These are phyloP conservation scores for Entonaema liquescens DNA, from an alignment of 495 filamentous ascomycete species.

Conservation along the genomic window DNA sequence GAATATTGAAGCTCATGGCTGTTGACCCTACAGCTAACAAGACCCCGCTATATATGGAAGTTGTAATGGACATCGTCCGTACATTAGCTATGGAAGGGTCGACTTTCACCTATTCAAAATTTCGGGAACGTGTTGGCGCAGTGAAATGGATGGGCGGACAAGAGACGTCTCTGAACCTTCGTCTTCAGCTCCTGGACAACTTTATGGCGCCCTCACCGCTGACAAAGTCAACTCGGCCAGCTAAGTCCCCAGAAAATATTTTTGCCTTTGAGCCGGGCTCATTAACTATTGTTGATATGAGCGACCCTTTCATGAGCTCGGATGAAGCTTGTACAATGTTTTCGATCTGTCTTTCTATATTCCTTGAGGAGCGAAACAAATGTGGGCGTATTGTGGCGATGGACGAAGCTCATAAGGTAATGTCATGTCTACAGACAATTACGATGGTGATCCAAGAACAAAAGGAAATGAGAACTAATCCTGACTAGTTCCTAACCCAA, in stretches of 20 bases:
- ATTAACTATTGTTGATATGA: conserved; percentile 70
- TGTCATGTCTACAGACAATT: background rate
- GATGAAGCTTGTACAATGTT: conserved; percentile 66
- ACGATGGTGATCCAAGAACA: no score
- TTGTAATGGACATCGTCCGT: conserved; percentile 55
- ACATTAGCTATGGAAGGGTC: conserved; percentile 48
- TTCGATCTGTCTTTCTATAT: conserved; percentile 61
- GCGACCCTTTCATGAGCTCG: conserved; percentile 65
- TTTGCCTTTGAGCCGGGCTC: conserved; percentile 50
- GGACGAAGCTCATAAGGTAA: conserved; percentile 50
- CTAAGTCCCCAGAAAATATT: conserved; percentile 2
- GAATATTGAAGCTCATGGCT: conserved; percentile 66
- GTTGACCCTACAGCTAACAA: conserved; percentile 48
- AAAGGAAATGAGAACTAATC: background rate
- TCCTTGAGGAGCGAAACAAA: conserved; percentile 51
- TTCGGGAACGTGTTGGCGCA: conserved; percentile 44
- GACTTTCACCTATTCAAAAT: conserved; percentile 55
- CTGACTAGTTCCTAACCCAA: conserved; percentile 56
- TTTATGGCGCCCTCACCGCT: conserved; percentile 43
- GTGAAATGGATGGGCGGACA: conserved; percentile 44
- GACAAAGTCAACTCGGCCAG: conserved; percentile 14
- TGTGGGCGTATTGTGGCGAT: conserved; percentile 57
- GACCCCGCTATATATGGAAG: conserved; percentile 64
- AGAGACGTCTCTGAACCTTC: conserved; percentile 48
- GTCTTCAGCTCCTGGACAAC: conserved; percentile 53